phyloP scores from a whole-genome alignment of 2,329 filamentous ascomycete genomes.

The Colletotrichum noveboracense region DNA sequence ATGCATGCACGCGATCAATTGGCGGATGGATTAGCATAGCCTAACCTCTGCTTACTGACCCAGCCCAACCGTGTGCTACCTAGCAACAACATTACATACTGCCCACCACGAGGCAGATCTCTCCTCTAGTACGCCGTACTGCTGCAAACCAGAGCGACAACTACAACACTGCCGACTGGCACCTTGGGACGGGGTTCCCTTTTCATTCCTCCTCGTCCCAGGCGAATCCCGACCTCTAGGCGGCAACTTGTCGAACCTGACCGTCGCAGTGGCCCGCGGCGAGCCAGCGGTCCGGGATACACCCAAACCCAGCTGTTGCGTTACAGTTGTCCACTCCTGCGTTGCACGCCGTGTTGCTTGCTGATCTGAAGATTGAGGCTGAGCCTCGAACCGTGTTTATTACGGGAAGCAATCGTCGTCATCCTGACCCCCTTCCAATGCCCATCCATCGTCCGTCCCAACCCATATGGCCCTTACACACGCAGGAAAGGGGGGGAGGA shows the following conservation, averaged over 20 bases:
- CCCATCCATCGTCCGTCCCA: neutral
- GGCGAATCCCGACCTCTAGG: constrained; percentile 3
- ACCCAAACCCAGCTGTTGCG: neutral
- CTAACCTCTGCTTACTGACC: constrained; percentile 10
- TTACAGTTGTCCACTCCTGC: neutral
- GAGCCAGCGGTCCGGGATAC: neutral
- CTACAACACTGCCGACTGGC: neutral
- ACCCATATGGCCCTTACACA: neutral
- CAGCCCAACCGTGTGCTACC: neutral
- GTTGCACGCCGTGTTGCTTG: neutral
- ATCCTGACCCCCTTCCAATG: constrained; percentile 1
- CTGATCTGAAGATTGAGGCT: constrained; percentile 12
- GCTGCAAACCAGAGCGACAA: neutral
- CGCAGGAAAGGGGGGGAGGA: neutral
- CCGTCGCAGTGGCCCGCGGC: neutral
- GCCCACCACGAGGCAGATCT: neutral
- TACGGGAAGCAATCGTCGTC: constrained; percentile 10
- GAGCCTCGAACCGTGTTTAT: constrained; percentile 11
- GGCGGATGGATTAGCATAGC: neutral
- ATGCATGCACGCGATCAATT: neutral
- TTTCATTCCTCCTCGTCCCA: constrained; percentile 1
- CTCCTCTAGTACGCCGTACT: neutral
- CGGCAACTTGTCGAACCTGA: neutral
- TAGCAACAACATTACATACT: neutral
- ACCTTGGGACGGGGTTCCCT: neutral